Evolutionary conservation across 2,329 filamentous ascomycete species (phyloP), one percentile per base, ranked within the genome.

Genomic region (Macrophomina phaseolina): DNA sequence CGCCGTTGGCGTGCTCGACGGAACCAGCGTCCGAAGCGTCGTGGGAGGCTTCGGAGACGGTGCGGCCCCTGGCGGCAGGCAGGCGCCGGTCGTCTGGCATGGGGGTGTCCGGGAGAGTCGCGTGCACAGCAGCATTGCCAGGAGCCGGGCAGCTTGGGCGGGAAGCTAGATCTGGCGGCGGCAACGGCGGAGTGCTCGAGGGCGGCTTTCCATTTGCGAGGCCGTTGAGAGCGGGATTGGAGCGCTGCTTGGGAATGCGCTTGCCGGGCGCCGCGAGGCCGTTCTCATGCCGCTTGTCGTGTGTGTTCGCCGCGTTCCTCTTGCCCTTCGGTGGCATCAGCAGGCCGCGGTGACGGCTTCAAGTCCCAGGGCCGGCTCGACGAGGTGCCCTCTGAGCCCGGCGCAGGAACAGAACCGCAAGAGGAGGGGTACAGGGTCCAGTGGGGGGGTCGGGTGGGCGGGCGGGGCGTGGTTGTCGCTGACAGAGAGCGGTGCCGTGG

Each of bases 261-360:
- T 89, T 92, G 72, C 90, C 90, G 63, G 91, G 88, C 75, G 89
- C 89, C 85, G 93, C 90, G 79, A 93, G 85, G 76, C 92, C 93
- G 90, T 92, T 93, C 82, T 97, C 93, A 82, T 96, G 91, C 80
- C 91, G 89, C 73, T 80, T 82, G 78, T 82, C 80, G 75, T 81
- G 81, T 77, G 79, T 76, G 76, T 81, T 80, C 75, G 81, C 76
- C 72, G 73, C 72, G 77, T 78, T 78, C 73, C 74, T 77, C 74
- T 80, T 81, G 74, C 74, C 75, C 77, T 80, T 82, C 71, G 80
- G 78, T 80, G 82, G 82, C 82, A 84, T 84, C 75, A 80, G 76
- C 73, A 71, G 68, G 69, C 69, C 73, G 72, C 71, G 70, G 58
- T 68, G 70, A 73, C 71, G 71, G 72, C 75, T 71, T 73, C 65